phyloP scores from a whole-genome alignment of 495 filamentous ascomycete species.

The Trichoderma virens region DNA sequence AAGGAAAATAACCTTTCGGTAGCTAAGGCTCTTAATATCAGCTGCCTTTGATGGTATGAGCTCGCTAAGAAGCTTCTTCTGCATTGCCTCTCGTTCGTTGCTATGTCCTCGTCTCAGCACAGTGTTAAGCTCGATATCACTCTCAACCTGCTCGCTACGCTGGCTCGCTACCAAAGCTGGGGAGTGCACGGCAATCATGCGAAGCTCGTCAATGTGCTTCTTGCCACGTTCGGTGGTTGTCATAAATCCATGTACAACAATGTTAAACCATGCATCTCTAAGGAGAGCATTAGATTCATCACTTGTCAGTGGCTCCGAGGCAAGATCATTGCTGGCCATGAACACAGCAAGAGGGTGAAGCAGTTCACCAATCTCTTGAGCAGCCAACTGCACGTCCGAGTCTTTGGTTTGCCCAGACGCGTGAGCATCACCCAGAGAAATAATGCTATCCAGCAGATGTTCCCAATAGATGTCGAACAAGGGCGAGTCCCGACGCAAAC shows the following conservation, averaged over 20 bases:
- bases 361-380: conserved; percentile 75
- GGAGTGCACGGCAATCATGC: conserved; percentile 75
- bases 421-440: conserved; percentile 77
- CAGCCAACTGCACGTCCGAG: conserved; percentile 67
- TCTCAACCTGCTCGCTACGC: conserved; percentile 79
- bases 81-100: conserved; percentile 64
- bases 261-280: conserved; percentile 95
- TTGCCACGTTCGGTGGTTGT: conserved; percentile 59
- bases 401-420: conserved; percentile 52
- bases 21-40: conserved; percentile 71
- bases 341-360: conserved; percentile 73
- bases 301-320: conserved; percentile 35
- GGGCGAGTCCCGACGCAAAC: conserved; percentile 55
- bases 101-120: conserved; percentile 76
- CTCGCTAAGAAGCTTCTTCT: conserved; percentile 65
- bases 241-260: conserved; percentile 87
- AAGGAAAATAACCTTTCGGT: conserved; percentile 84
- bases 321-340: conserved; percentile 49
- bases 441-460: conserved; percentile 77
- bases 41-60: conserved; percentile 66
- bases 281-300: conserved; percentile 62
- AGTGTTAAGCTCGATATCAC: conserved; percentile 90
- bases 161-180: conserved; percentile 77
- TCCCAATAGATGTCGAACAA: conserved; percentile 71
- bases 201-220: conserved; percentile 61